A percentile compares a stretch with the other conserved stretches of the same genome.
Conservation (phyloP, 2,329 filamentous ascomycete genomes). For the Gaeumannomyces sp. region DNA sequence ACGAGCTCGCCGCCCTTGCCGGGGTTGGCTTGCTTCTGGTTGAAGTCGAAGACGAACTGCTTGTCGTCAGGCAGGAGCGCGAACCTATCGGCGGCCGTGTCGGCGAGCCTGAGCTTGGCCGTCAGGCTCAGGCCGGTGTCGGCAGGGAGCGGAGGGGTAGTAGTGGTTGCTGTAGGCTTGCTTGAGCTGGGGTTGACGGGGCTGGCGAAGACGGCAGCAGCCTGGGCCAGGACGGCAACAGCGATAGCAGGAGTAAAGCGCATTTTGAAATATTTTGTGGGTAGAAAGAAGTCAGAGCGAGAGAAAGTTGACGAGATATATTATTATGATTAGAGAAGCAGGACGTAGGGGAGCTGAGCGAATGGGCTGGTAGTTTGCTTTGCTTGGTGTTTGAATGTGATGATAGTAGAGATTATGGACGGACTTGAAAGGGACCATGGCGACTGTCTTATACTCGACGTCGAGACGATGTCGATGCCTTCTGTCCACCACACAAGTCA, state of each 20-base stretch:
- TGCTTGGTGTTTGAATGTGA: background rate
- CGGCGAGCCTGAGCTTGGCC: conserved; percentile 32
- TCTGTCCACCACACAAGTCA: background rate
- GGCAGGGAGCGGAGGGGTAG: conserved; percentile 11
- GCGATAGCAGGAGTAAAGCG: conserved; percentile 27
- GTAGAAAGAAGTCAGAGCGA: background rate
- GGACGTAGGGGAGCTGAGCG: background rate
- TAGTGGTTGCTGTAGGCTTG: conserved; percentile 8
- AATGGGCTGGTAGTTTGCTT: background rate
- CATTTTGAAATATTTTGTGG: conserved; percentile 24
- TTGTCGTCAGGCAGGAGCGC: conserved; percentile 34
- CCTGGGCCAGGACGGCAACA: conserved; percentile 33
- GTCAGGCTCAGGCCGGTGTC: conserved; percentile 22
- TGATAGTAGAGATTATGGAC: background rate
- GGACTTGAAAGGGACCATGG: background rate
- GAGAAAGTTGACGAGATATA: background rate
- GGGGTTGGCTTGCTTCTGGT: conserved; percentile 23
- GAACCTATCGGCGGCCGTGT: conserved; percentile 37
- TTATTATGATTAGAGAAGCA: background rate
- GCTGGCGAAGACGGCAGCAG: conserved; percentile 25
- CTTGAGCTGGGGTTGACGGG: conserved; percentile 12
- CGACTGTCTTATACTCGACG: background rate
- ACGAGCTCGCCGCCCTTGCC: conserved; percentile 43
- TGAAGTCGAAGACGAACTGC: conserved; percentile 46
- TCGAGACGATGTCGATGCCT: background rate